Percentiles rank a stretch among this genome's conserved stretches.
These are phyloP conservation scores for Salvia sclarea DNA, from an alignment of 305 asterid genomes.

Conservation along the genomic window DNA sequence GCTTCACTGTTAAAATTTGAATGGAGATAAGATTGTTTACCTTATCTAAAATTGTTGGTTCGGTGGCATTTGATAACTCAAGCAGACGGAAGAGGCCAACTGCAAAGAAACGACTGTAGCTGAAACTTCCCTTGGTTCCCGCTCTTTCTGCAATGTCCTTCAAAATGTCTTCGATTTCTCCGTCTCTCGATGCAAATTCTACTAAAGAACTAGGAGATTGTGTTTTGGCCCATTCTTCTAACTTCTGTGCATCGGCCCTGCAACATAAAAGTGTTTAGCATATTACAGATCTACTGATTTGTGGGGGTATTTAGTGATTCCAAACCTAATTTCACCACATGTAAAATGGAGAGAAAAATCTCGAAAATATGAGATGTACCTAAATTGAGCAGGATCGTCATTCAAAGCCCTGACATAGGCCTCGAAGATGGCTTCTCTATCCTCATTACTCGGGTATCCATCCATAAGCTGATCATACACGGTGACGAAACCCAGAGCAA, in stretches of 20 bases:
- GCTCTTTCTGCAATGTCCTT: constrained; percentile 93
- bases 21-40: constrained; percentile 38
- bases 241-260: constrained; percentile 84
- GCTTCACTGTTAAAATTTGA: background rate
- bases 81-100: constrained; percentile 95
- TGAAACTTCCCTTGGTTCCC: constrained; percentile 62
- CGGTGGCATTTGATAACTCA: constrained; percentile 87
- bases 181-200: constrained; percentile 77
- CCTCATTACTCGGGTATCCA: constrained; percentile 85
- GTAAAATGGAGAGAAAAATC: background rate
- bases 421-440: constrained; percentile 77
- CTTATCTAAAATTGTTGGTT: constrained; percentile 82
- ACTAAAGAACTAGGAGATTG: constrained; percentile 70
- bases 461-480: constrained; percentile 96
- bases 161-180: constrained; percentile 72
- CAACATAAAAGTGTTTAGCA: constrained; percentile 1
- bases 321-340: constrained; percentile 11
- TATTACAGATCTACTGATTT: background rate
- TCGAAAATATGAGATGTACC: constrained; percentile 47
- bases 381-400: constrained; percentile 85
- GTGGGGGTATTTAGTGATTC: background rate
- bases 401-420: constrained; percentile 79
- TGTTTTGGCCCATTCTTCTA: constrained; percentile 92
- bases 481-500: constrained; percentile 94
- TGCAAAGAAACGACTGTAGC: constrained; percentile 94